Percentiles rank a stretch among this genome's conserved stretches.
phyloP scores from a whole-genome alignment of 305 asterid genomes.

The Rubia balearica region DNA sequence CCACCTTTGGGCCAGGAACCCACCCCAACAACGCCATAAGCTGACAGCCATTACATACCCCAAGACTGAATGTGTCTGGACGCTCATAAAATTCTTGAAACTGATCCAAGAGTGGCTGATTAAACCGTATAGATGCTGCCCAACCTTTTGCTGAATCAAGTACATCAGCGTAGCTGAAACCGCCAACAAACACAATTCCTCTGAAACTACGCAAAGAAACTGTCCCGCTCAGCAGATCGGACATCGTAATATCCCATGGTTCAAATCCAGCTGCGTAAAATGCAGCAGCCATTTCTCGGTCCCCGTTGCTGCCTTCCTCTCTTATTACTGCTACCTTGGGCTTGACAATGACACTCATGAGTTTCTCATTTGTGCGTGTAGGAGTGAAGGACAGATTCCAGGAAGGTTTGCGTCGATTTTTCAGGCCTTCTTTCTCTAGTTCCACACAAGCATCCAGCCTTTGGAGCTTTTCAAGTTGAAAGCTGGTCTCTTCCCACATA shows the following conservation, averaged over 20 bases:
- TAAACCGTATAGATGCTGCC: slow-evolving; percentile 86
- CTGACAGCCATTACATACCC: slow-evolving; percentile 95
- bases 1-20: slow-evolving; percentile 81
- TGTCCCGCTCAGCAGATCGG: slow-evolving; percentile 66
- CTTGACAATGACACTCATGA: slow-evolving; percentile 42
- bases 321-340: slow-evolving; percentile 85
- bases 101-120: slow-evolving; percentile 58
- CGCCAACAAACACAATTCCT: slow-evolving; percentile 86
- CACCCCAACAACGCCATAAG: slow-evolving; percentile 95
- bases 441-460: slow-evolving; percentile 76
- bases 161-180: slow-evolving; percentile 96
- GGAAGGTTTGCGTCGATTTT: slow-evolving; percentile 52
- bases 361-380: slow-evolving; percentile 39
- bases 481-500: slow-evolving; percentile 91
- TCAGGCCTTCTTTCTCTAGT: slow-evolving; percentile 70
- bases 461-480: slow-evolving; percentile 69
- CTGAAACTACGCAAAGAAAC: slow-evolving; percentile 45
- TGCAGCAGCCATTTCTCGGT: slow-evolving; percentile 92
- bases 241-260: slow-evolving; percentile 91
- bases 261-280: slow-evolving; percentile 84
- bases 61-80: slow-evolving; percentile 80
- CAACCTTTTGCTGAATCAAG: slow-evolving; percentile 94
- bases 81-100: slow-evolving; percentile 76
- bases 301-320: slow-evolving; percentile 96
- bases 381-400: slow-evolving; percentile 78